phyloP scores from a whole-genome alignment of 768 basidiomycete species.

The Suillus ampliporus region DNA sequence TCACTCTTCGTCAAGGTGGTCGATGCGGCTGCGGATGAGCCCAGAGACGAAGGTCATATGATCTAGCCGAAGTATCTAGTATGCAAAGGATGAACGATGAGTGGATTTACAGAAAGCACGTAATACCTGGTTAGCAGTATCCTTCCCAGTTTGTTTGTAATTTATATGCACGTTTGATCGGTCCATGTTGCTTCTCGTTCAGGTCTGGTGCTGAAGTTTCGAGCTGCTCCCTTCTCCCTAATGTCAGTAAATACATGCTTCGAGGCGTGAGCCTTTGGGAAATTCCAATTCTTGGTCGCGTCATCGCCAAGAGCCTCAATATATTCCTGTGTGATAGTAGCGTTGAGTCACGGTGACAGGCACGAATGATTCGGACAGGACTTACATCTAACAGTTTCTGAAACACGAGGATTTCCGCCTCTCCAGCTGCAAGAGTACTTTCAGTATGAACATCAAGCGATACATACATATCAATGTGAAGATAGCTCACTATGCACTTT shows the following conservation, averaged over 20 bases:
- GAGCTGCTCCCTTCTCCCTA: background rate
- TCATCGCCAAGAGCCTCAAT: background rate
- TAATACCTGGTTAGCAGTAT: no score
- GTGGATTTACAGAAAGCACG: no score
- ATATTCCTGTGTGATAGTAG: no score
- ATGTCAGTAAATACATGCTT: constrained; percentile 4
- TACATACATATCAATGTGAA: constrained; percentile 36
- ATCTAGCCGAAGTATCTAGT: background rate
- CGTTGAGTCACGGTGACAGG: no score
- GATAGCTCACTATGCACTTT: constrained; percentile 34
- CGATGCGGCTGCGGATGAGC: background rate
- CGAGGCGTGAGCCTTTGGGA: background rate
- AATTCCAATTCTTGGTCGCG: constrained; percentile 2
- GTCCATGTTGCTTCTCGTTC: no score
- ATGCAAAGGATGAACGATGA: no score
- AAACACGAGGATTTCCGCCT: constrained; percentile 24
- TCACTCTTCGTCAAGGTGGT: background rate
- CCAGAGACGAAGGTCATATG: constrained; percentile 1
- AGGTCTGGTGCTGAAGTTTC: no score
- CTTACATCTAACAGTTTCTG: constrained; percentile 26
- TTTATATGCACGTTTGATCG: no score
- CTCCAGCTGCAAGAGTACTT: constrained; percentile 26
- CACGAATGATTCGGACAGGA: no score
- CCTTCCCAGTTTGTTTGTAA: no score
- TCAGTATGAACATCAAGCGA: constrained; percentile 39